Evolutionary conservation across 1,139 yeast species (phyloP), one percentile per base, ranked within the genome.

Genomic region (Magnusiomyces tetraspermus): DNA sequence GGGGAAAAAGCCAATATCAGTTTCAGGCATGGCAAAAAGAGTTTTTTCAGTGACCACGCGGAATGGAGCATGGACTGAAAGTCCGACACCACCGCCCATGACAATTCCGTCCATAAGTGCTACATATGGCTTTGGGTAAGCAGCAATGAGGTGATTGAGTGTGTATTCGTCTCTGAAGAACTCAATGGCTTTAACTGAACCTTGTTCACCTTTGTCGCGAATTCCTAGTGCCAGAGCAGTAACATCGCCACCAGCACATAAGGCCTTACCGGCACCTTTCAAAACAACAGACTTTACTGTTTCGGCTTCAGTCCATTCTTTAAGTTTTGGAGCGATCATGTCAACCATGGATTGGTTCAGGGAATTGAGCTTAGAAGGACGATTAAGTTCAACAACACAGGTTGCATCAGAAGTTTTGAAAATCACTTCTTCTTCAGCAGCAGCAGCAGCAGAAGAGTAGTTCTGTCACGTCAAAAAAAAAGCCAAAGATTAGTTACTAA

Each of bases 81-180:
- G 73, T 2, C 98, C 98, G 45, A 88, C 96, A 61, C 98, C 98
- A 52, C 98, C 98, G 53, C 98, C 98, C 96, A 92, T 88, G 40
- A 94, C 88, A 63, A 92, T 88, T 31, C 97, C 97, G 65, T 92
- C 84, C 82, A 86, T 84, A 46, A 89, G 65, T 0, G 96, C 76
- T 21, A 92, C 82, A 59, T 85, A 78, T 1, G 98, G 97, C 71
- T 89, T 92, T 55, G 83, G 75, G 65, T 80, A 88, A 17, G 94
- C 83, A 19, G 95, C 83, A 59, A 90, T 75, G 54, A 83, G 73
- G 63, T 83, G 87, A 71, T 92, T 83, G 64, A 92, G 73, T 57
- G 83, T 80, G 71, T 92, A 92, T 70, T 92, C 98, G 56, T 76
- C 69, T 58, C 80, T 79, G 72, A 92, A 92, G 68, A 85, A 86